These are phyloP conservation scores for Phytopythium kandeliae DNA, from an alignment of 352 stramenopile species.

Conservation along the genomic window DNA sequence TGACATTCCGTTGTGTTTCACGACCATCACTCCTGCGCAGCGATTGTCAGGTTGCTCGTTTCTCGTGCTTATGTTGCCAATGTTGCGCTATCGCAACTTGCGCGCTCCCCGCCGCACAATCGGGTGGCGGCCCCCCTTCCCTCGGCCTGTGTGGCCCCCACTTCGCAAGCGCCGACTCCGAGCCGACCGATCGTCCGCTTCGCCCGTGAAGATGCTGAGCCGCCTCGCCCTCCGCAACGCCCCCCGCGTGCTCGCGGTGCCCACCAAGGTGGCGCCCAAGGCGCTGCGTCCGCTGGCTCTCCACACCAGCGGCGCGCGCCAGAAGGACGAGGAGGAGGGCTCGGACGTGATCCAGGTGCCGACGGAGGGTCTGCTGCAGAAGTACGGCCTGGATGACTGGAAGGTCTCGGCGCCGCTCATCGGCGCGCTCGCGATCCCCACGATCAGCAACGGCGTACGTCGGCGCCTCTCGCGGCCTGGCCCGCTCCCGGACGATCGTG, in stretches of 20 bases:
- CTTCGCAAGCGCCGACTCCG: constrained; percentile 4
- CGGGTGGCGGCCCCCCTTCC: constrained; percentile 2
- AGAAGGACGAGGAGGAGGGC: constrained; percentile 46
- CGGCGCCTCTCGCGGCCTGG: no score
- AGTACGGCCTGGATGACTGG: constrained; percentile 76
- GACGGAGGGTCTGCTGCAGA: constrained; percentile 49
- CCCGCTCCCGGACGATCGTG: not conserved
- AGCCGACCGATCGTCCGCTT: not conserved
- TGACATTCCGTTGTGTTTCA: not conserved
- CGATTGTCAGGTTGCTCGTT: not conserved
- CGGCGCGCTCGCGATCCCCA: constrained; percentile 62
- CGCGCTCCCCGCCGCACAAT: constrained; percentile 3
- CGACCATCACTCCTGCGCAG: constrained; percentile 1
- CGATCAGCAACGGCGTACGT: constrained; percentile 78
- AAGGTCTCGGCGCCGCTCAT: constrained; percentile 79
- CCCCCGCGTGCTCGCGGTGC: constrained; percentile 31
- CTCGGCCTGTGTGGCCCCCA: not conserved
- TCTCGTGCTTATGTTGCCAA: not conserved
- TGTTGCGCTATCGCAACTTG: constrained; percentile 4
- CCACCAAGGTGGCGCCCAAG: constrained; percentile 38
- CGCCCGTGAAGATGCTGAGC: constrained; percentile 52
- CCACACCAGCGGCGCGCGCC: constrained; percentile 49
- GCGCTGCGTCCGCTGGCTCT: constrained; percentile 36
- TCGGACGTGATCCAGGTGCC: constrained; percentile 31
- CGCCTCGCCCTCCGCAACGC: constrained; percentile 67